A percentile compares a stretch with the other conserved stretches of the same genome.
These are phyloP conservation scores for Pascua guehoae DNA, from an alignment of 1,284 basidiomycete species.

Conservation along the genomic window DNA sequence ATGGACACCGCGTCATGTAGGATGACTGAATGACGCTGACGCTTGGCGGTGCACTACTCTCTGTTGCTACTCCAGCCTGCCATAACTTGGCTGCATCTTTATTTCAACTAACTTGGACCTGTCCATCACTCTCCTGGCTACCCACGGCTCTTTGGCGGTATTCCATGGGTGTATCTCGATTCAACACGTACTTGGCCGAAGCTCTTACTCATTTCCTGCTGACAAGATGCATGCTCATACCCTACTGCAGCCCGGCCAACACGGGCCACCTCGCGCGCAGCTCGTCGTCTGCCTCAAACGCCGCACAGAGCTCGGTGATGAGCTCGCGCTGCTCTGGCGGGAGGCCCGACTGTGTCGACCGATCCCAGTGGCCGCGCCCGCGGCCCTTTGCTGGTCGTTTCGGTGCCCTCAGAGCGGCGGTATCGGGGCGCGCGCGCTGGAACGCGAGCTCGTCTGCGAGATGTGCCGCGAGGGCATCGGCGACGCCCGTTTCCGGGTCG, in stretches of 20 bases:
- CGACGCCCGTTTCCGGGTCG: conserved; percentile 3
- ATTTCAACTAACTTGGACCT: no score
- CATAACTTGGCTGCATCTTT: no score
- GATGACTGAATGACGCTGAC: no score
- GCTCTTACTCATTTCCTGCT: no score
- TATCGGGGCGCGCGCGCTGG: conserved; percentile 12
- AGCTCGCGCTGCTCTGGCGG: conserved; percentile 13
- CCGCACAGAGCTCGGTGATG: conserved; percentile 13
- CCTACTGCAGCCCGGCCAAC: neutral
- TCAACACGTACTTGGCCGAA: no score
- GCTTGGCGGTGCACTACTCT: no score
- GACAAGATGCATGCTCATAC: no score
- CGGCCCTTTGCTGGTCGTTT: neutral
- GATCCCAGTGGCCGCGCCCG: neutral
- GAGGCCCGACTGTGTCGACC: neutral
- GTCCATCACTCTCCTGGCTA: no score
- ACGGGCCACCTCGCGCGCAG: conserved; percentile 11
- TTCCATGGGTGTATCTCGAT: no score
- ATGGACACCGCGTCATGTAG: no score
- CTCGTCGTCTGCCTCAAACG: conserved; percentile 25
- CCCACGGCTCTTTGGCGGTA: no score
- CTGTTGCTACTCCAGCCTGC: no score
- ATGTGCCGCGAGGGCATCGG: conserved; percentile 12
- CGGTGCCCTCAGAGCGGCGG: neutral
- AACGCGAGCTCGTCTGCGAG: conserved; percentile 28